Evolutionary conservation across 2,329 filamentous ascomycete genomes (phyloP), one percentile per base, ranked within the genome.

Genomic region (Penicillium sp.): DNA sequence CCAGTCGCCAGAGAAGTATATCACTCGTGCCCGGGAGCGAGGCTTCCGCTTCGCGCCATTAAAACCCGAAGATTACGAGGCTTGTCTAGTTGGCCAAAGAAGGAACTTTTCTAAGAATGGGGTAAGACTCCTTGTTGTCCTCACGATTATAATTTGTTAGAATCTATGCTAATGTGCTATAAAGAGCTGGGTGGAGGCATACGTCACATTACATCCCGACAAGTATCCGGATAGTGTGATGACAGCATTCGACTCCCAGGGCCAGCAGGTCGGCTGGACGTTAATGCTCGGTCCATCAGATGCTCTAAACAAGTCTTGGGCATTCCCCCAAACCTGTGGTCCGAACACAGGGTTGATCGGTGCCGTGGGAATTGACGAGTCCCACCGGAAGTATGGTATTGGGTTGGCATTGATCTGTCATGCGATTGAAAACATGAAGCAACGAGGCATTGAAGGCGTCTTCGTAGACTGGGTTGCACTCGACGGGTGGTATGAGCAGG

Each of bases 391-490:
- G 5, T 69, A 69, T 29, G 77, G 77, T 6, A 66, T 79, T 22
- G 75, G 76, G 10, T 62, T 79, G 40, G 74, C 74, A 24, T 62
- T 81, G 50, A 54, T 80, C 43, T 73, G 73, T 16, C 71, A 75
- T 59, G 76, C 78, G 18, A 69, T 79, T 29, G 67, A 78, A 61
- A 63, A 78, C 61, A 74, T 80, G 75, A 74, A 69, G 57, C 51
- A 70, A 38, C 62, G 77, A 35, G 76, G 73, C 1, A 60, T 76
- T 2, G 71, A 78, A 34, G 74, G 74, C 1, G 72, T 78, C 2
- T 78, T 76, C 62, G 71, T 80, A 46, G 77, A 80, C 53, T 78
- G 72, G 70, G 75, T 77, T 39, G 69, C 67, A 22, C 63, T 77
- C 39, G 66, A 74, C 16, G 76, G 76, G 16, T 79, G 74, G 64